Evolutionary conservation across 495 filamentous ascomycete species (phyloP).

Genomic region (Hypoxylon rickii): DNA sequence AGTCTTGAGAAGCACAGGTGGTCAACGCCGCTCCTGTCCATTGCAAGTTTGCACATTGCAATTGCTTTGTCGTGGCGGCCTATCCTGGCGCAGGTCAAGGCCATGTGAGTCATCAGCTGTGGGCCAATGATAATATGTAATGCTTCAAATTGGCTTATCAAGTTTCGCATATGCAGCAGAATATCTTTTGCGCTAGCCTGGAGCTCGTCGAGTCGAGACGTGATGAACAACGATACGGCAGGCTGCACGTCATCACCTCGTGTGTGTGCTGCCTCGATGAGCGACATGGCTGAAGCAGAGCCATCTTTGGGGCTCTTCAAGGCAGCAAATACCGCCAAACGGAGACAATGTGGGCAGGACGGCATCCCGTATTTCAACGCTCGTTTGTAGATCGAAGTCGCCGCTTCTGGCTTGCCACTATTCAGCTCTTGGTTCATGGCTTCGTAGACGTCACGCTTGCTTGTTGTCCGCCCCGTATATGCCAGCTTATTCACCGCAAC

Average conservation of each 20-base stretch:
- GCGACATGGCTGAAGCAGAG: constrained; percentile 26
- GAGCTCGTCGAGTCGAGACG: constrained; percentile 35
- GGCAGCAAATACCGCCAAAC: constrained; percentile 47
- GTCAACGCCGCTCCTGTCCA: constrained; percentile 20
- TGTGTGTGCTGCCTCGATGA: constrained; percentile 41
- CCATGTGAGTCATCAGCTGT: constrained; percentile 45
- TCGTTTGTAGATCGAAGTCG: constrained; percentile 44
- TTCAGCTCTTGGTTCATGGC: constrained; percentile 45
- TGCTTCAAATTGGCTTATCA: constrained; percentile 37
- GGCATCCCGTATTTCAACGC: constrained; percentile 39
- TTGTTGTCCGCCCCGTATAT: constrained; percentile 28
- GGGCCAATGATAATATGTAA: constrained; percentile 35
- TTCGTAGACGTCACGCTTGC: constrained; percentile 36
- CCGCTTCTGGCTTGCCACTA: constrained; percentile 21
- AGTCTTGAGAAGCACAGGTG: constrained; percentile 41
- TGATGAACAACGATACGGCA: constrained; percentile 38
- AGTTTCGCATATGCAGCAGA: constrained; percentile 30
- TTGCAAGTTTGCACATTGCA: constrained; percentile 43
- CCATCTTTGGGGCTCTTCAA: constrained; percentile 28
- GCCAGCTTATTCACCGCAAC: constrained; percentile 26
- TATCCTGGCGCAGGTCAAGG: constrained; percentile 35
- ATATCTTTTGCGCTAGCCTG: constrained; percentile 7
- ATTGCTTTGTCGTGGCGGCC: constrained; percentile 41
- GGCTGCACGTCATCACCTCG: constrained; percentile 41
- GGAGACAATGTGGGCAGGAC: constrained; percentile 36